phyloP scores from a whole-genome alignment of 2,329 filamentous ascomycete species.

The Simplicillium sp. region DNA sequence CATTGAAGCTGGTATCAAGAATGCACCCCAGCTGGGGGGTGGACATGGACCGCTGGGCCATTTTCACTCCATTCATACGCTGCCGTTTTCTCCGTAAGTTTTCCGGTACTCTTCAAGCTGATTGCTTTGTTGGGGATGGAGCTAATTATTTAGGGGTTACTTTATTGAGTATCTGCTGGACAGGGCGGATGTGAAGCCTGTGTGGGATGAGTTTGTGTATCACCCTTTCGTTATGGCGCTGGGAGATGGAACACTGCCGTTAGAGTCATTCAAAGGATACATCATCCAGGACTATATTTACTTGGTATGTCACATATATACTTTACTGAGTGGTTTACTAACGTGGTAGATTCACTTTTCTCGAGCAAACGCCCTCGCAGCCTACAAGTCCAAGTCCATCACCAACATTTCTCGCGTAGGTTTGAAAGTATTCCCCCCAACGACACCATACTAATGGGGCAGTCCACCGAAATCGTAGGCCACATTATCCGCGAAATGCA shows the following conservation, averaged over 20 bases:
- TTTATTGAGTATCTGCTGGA: slow-evolving; percentile 79
- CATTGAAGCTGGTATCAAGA: slow-evolving; percentile 61
- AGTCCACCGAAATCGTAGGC: slow-evolving; percentile 50
- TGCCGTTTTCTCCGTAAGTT: slow-evolving; percentile 58
- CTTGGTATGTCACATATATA: slow-evolving; percentile 42
- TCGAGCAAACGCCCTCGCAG: slow-evolving; percentile 72
- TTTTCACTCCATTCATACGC: slow-evolving; percentile 59
- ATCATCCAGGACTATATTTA: slow-evolving; percentile 91
- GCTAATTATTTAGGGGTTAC: slow-evolving; percentile 43
- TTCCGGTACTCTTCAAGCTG: not conserved
- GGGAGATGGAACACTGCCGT: slow-evolving; percentile 63
- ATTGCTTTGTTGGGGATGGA: not conserved
- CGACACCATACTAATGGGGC: not conserved
- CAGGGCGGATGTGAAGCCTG: slow-evolving; percentile 59
- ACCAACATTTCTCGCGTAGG: slow-evolving; percentile 61
- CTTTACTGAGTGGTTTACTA: not conserved
- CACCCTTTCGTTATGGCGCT: slow-evolving; percentile 76
- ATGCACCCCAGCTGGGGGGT: slow-evolving; percentile 51
- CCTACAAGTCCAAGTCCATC: slow-evolving; percentile 73
- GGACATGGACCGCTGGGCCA: slow-evolving; percentile 70
- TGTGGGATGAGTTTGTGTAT: slow-evolving; percentile 69
- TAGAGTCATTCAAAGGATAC: slow-evolving; percentile 77
- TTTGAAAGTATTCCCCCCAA: slow-evolving; percentile 1
- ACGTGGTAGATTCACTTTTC: slow-evolving; percentile 66
- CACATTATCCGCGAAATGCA: slow-evolving; percentile 74